Conservation (phyloP, 2,329 filamentous ascomycete genomes). For the Botrytis cinerea region DNA sequence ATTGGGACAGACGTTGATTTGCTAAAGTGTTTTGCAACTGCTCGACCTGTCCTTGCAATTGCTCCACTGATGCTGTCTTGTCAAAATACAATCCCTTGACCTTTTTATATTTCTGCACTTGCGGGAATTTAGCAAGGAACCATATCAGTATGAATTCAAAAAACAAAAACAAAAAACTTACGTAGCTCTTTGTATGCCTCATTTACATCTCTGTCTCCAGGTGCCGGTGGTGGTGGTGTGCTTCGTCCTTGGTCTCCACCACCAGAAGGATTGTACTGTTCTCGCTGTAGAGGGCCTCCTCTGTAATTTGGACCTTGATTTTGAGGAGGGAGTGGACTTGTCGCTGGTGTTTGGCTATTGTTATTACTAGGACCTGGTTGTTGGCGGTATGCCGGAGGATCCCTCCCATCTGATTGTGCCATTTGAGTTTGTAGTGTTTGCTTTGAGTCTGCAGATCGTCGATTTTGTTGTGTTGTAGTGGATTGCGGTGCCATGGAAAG, state of each 20-base stretch:
- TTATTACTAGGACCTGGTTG: slow-evolving; percentile 31
- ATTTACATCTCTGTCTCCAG: slow-evolving; percentile 37
- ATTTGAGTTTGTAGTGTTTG: slow-evolving; percentile 32
- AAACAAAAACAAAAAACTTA: slow-evolving; percentile 39
- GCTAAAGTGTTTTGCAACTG: slow-evolving; percentile 96
- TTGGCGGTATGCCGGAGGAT: slow-evolving; percentile 37
- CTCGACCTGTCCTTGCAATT: slow-evolving; percentile 87
- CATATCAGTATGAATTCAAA: background rate
- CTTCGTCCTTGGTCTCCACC: slow-evolving; percentile 48
- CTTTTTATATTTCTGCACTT: slow-evolving; percentile 95
- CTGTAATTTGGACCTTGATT: slow-evolving; percentile 38
- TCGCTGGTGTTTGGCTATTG: slow-evolving; percentile 35
- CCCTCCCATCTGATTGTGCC: slow-evolving; percentile 36
- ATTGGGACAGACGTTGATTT: slow-evolving; percentile 92
- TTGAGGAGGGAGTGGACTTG: slow-evolving; percentile 31
- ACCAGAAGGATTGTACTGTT: slow-evolving; percentile 34
- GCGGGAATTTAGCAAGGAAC: slow-evolving; percentile 26
- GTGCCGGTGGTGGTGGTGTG: slow-evolving; percentile 48
- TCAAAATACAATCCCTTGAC: slow-evolving; percentile 98
- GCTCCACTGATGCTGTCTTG: slow-evolving; percentile 83
- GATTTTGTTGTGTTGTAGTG: slow-evolving; percentile 33
- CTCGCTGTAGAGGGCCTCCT: slow-evolving; percentile 41
- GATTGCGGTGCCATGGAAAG: slow-evolving; percentile 37
- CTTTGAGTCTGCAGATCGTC: slow-evolving; percentile 40
- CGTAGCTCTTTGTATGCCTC: slow-evolving; percentile 48